Evolutionary conservation across 2,329 filamentous ascomycete species (phyloP).

Genomic region (Pseudopithomyces maydicus): DNA sequence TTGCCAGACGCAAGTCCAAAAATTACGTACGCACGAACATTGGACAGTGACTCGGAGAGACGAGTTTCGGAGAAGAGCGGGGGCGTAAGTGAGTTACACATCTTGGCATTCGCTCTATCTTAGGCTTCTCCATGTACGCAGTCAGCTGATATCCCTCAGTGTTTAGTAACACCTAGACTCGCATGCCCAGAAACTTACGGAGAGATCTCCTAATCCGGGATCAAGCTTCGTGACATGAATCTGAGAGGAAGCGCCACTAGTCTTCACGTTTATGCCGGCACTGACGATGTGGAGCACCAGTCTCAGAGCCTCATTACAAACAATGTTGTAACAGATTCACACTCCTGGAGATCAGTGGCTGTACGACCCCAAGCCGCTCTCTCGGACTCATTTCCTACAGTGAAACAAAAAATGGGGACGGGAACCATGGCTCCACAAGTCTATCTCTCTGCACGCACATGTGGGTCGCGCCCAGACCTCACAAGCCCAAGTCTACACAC

Average conservation of each 20-base stretch:
- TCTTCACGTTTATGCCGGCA: not conserved
- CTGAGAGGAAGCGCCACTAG: not conserved
- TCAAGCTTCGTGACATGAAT: not conserved
- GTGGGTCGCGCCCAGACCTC: too few relatives aligned
- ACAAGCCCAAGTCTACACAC: too few relatives aligned
- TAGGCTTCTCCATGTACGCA: not conserved
- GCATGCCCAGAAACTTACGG: not conserved
- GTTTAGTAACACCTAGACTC: not conserved
- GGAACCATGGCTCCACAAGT: too few relatives aligned
- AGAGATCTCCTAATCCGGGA: not conserved
- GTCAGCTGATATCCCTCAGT: not conserved
- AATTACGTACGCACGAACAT: not conserved
- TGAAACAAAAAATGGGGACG: too few relatives aligned
- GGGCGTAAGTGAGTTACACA: too few relatives aligned
- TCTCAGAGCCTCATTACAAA: not conserved
- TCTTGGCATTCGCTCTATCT: not conserved
- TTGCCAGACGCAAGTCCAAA: not conserved
- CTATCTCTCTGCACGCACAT: too few relatives aligned
- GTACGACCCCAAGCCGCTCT: too few relatives aligned
- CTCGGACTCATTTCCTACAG: too few relatives aligned
- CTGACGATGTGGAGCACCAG: slow-evolving; percentile 1
- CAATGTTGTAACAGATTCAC: not conserved
- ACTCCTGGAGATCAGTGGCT: not conserved
- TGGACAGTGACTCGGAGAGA: too few relatives aligned
- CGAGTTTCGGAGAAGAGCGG: not conserved